These are phyloP conservation scores for Oropetium thomaeum DNA, from an alignment of 176 grass and related monocot species.

Conservation along the genomic window DNA sequence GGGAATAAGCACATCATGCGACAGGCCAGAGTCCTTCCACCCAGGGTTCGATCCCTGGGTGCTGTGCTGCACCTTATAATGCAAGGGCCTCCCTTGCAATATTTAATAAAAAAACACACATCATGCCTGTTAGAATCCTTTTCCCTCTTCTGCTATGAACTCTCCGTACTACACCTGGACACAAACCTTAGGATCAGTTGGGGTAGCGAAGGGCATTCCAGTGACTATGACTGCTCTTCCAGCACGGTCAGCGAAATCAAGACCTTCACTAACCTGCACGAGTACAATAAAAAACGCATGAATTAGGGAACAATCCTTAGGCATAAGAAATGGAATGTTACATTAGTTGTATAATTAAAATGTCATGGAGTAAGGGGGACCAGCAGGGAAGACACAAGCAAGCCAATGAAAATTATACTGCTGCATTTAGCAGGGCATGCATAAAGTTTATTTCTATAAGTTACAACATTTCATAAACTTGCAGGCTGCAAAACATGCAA, in stretches of 20 bases:
- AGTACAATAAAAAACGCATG: conserved; percentile 33
- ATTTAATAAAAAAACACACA: too few species aligned
- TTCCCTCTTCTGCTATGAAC: neutral
- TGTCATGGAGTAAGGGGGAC: neutral
- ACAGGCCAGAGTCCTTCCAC: too few species aligned
- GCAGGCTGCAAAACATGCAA: neutral
- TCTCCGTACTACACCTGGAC: neutral
- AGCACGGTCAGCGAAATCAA: conserved; percentile 99
- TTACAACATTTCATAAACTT: neutral
- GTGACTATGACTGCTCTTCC: conserved; percentile 93
- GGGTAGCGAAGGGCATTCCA: conserved; percentile 87
- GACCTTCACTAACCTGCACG: conserved; percentile 88
- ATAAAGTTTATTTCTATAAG: conserved; percentile 17
- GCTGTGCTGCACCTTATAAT: too few species aligned
- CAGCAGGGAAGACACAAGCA: neutral
- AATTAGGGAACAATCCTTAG: neutral
- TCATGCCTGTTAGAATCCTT: neutral
- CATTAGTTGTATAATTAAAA: neutral
- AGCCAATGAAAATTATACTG: neutral
- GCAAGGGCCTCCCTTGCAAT: too few species aligned
- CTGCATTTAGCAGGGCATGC: conserved; percentile 17
- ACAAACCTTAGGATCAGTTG: conserved; percentile 85
- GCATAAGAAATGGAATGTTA: neutral
- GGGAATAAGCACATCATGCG: neutral
- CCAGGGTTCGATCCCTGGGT: too few species aligned